Evolutionary conservation across 768 basidiomycete species (phyloP), one percentile per base, ranked within the genome.

Genomic region (Termitomyces sp.): DNA sequence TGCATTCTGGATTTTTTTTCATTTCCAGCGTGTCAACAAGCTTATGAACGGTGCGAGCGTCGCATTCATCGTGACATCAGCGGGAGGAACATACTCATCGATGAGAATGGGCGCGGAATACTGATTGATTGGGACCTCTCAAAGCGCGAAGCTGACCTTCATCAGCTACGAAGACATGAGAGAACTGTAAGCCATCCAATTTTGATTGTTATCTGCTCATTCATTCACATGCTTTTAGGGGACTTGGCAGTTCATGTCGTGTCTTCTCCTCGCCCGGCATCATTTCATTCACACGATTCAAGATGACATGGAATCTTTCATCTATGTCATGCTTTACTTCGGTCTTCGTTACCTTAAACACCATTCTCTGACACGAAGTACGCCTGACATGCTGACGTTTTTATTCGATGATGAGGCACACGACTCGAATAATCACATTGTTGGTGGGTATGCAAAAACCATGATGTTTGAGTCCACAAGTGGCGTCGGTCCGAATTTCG

Each of bases 261-360:
- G 57, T 0, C 49, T 43, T 7, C 51, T 73, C 5, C 62, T 71
- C 5, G 11, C 14, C 27, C 10, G 63, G 12, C 51, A 62, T 10
- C 16, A 8, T 14, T 66, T 66, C 29, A 25, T 42, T 6, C 70
- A 71, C 21, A 46, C 29, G 0, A 55, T 70, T n/a, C 52, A 62
- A 19, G 70, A 73, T 27, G 71, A 75, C 44, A 47, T 73, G 8
- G 69, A 73, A 54, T 73, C 73, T 0, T 71, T 29, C 63, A 37
- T 59, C 29, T 7, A 66, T 43, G 62, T 67, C 16, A 34, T 68
- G 34, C 37, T 60, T 4, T 67, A 62, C 49, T 40, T 52, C 23
- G 45, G 53, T 8, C 47, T 64, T 12, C 57, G 57, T 16, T 65
- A 61, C 40, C 23, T 59, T 27, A 21, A 44, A 9, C 66, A 62